phyloP scores from a whole-genome alignment of 805 yeast species.

The Clavispora carvajalis region DNA sequence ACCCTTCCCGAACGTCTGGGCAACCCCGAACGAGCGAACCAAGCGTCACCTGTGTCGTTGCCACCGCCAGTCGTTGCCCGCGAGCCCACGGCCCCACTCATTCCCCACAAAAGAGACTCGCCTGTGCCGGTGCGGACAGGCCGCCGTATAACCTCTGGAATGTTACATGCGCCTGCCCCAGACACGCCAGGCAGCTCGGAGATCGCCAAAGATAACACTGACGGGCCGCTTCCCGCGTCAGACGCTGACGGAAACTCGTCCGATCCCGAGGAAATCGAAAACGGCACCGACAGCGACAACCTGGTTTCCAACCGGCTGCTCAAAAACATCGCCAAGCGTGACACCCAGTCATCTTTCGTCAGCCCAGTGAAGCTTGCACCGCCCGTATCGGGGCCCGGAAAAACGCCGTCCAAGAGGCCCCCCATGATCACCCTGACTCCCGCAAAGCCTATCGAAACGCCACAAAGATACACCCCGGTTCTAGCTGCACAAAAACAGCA shows the following conservation, averaged over 20 bases:
- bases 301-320: constrained; percentile 7
- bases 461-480: background rate
- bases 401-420: constrained; percentile 7
- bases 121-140: constrained; percentile 13
- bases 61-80: constrained; percentile 30
- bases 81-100: constrained; percentile 10
- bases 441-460: background rate
- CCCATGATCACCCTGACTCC: constrained; percentile 11
- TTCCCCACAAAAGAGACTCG: constrained; percentile 26
- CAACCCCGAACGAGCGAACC: background rate
- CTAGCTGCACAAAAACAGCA: background rate
- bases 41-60: constrained; percentile 16
- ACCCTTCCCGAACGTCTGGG: no score
- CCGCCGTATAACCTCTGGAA: constrained; percentile 36
- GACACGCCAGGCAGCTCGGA: background rate
- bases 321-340: background rate
- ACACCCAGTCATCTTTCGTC: background rate
- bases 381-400: constrained; percentile 2
- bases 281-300: constrained; percentile 9
- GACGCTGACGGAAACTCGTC: background rate
- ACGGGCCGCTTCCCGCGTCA: constrained; percentile 1
- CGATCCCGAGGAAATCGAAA: constrained; percentile 7
- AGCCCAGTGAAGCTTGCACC: constrained; percentile 2
- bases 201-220: constrained; percentile 3
- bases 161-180: constrained; percentile 30